Base-by-base conservation (phyloP, 2,329 filamentous ascomycete species). In the Gliomastix tumulicola region DNA sequence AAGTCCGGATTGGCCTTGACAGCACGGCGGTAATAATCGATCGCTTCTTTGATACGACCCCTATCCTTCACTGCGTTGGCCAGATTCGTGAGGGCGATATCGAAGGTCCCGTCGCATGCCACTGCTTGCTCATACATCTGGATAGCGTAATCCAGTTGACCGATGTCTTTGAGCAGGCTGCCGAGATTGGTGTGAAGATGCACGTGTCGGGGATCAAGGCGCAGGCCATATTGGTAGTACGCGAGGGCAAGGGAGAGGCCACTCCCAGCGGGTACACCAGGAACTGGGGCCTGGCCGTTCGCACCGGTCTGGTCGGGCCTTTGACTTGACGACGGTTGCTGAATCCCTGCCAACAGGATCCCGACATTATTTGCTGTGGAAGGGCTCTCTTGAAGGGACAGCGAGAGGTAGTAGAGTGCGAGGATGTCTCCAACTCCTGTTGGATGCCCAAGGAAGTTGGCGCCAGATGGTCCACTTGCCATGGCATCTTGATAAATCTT, bases 321-420 rank as follows among this genome's bases (percentile, higher is more conserved):
- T n/a, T n/a, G n/a, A n/a, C n/a, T n/a, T n/a, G n/a, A n/a, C 12
- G 44, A 20, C n/a, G 13, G 17, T 40, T 94, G 88, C 53, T 95
- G 92, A 16, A 97, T 85, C 39, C 92, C 87, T 6, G 92, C 92
- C n/a, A 98, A 76, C 20, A 98, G 70, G 38, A 98, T 98, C 4
- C 92, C 92, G 11, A 98, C 89, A 55, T 98, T 98, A 56, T 98
- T 98, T 1, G 92, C 92, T 0, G 92, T 98, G 0, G 92, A 98
- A 3, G 92, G 92, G 50, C 92, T 97, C 33, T 92, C 89, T 45
- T 96, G 92, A 3, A 98, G 71, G 0, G 92, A 94, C 4, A 98
- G 66, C 0, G 92, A 98, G 4, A 98, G 70, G 53, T 98, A 98
- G 57, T 98, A 98, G 11, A 98, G 73, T 3, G 89, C 87, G 23